Evolutionary conservation across 2,329 filamentous ascomycete genomes (phyloP), one percentile per base, ranked within the genome.

Genomic region (Ceratocystis ficicola): DNA sequence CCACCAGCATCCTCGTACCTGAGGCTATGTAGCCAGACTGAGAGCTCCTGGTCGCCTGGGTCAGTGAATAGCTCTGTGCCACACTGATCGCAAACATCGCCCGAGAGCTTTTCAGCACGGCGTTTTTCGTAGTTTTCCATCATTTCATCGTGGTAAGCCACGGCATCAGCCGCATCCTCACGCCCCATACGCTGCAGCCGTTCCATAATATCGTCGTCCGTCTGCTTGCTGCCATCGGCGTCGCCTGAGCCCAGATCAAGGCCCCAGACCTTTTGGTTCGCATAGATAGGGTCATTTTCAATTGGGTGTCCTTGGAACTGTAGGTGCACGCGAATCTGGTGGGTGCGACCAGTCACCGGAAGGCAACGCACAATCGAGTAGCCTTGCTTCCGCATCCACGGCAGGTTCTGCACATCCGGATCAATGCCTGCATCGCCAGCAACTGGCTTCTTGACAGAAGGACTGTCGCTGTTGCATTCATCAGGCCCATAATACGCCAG

Each of bases 281-380:
- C 91, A 75, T 99, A 99, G 71, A 99, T 97, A 6, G 94, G 94
- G 73, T 99, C 94, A 74, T 99, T 99, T 69, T 90, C 86, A 70
- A 99, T 97, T 1, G 94, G 94, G 73, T 97, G 89, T 1, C 94
- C 94, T 2, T 99, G 79, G 74, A 90, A 95, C 73, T 99, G 94
- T 17, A 99, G 81, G 72, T 99, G 94, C 20, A 99, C 94, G 44
- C 94, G 86, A 62, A 99, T 83, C 74, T 99, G 94, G 73, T 99
- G 94, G 12, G 94, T 99, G 63, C 94, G 84, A 0, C 94, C 94
- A 0, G 94, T 99, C 32, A 97, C 83, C 0, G 94, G 94, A 66
- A 95, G 82, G 74, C 94, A 97, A 70, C 94, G 88, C 17, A 99
- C 92, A 69, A 99, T 90, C 32, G 91, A 96, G 76, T 97, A 97